phyloP scores from a whole-genome alignment of 129 eudicot species.

The Rutidosis leptorrhynchoides region DNA sequence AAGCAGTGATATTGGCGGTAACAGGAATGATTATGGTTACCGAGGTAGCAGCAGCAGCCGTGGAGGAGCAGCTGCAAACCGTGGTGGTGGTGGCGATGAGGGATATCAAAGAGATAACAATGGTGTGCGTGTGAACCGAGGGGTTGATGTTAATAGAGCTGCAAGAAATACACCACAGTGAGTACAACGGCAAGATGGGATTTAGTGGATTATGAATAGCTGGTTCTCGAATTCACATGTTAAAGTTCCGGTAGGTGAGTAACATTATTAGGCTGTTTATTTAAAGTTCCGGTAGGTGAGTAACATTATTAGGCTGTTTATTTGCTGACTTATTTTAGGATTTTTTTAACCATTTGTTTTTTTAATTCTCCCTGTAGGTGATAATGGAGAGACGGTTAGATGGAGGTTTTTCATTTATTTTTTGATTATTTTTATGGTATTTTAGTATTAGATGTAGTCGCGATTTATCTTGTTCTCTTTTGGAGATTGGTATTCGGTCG shows the following conservation, averaged over 20 bases:
- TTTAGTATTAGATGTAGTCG: slow-evolving; percentile 15
- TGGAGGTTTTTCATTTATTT: slow-evolving; percentile 9
- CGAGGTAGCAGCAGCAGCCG: slow-evolving; percentile 56
- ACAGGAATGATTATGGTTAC: slow-evolving; percentile 50
- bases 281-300: slow-evolving; percentile 16
- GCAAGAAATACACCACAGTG: slow-evolving; percentile 51
- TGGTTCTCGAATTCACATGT: slow-evolving; percentile 19
- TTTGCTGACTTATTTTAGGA: slow-evolving; percentile 4
- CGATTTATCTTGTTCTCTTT: slow-evolving; percentile 1
- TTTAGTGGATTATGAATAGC: slow-evolving; percentile 21
- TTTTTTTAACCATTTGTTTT: slow-evolving; percentile 13
- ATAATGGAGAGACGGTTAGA: slow-evolving; percentile 27
- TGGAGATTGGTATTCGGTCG: slow-evolving; percentile 23
- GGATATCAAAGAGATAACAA: slow-evolving; percentile 57
- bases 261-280: slow-evolving; percentile 23
- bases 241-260: slow-evolving; percentile 15
- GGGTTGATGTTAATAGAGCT: slow-evolving; percentile 42
- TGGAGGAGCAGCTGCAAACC: slow-evolving; percentile 47
- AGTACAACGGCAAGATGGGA: slow-evolving; percentile 34
- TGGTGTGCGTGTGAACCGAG: slow-evolving; percentile 54
- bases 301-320: slow-evolving; percentile 21
- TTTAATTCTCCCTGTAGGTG: slow-evolving; percentile 16
- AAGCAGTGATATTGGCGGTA: slow-evolving; percentile 51
- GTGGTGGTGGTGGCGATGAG: slow-evolving; percentile 43
- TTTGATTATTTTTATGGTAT: slow-evolving; percentile 1